These are phyloP conservation scores for Cephalotrichum gorgonifer DNA, from an alignment of 2,329 filamentous ascomycete genomes.

Conservation along the genomic window DNA sequence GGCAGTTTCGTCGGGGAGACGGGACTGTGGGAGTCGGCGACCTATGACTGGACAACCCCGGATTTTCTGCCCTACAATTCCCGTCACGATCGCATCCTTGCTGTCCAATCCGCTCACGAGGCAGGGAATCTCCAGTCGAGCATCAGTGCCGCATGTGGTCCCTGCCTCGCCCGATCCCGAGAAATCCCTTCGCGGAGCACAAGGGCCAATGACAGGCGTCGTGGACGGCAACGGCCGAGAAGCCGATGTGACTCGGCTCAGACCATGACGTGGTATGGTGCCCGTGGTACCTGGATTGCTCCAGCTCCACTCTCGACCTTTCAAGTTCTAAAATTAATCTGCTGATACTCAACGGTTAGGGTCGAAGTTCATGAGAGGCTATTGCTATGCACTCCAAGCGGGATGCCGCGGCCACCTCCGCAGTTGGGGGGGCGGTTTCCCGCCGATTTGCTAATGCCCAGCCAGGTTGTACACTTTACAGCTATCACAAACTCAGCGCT, in stretches of 20 bases:
- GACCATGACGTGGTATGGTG: not conserved
- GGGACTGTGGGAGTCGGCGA: not conserved
- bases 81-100: not conserved
- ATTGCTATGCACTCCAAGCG: no score
- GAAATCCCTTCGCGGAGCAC: not conserved
- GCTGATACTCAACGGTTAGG: no score
- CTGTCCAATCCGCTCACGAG: not conserved
- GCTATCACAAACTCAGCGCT: no score
- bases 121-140: not conserved
- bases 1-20: not conserved
- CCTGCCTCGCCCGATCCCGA: not conserved
- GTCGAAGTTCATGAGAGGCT: no score
- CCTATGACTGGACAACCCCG: not conserved
- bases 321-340: no score
- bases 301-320: not conserved
- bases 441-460: no score
- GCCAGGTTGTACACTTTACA: no score
- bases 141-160: not conserved
- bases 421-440: no score
- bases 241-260: not conserved
- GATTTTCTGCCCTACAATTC: slow-evolving; percentile 7
- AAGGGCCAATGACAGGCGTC: slow-evolving; percentile 1
- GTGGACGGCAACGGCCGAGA: not conserved
- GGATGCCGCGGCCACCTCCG: no score
- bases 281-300: not conserved